Conservation (phyloP, 306 rosid genomes). For the Lablab purpureus region DNA sequence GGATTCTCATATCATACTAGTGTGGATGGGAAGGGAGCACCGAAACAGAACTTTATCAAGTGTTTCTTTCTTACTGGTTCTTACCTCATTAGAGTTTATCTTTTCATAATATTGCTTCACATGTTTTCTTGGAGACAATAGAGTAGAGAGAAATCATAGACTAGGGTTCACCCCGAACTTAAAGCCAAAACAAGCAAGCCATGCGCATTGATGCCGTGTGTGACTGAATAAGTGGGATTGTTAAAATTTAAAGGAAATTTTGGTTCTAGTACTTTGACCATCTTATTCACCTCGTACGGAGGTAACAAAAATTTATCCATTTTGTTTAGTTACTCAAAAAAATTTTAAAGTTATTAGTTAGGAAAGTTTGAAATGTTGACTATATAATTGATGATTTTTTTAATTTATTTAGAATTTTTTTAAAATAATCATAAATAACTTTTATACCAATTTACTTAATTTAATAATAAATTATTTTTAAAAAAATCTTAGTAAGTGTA, state of each 20-base stretch:
- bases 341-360: too few relatives aligned
- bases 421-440: too few relatives aligned
- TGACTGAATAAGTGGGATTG: neutral
- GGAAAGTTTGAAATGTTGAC: too few relatives aligned
- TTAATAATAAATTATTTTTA: too few relatives aligned
- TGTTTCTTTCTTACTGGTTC: neutral
- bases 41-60: neutral
- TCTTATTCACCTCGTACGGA: neutral
- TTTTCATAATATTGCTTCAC: conserved; percentile 14
- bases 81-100: conserved; percentile 18
- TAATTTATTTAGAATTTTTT: too few relatives aligned
- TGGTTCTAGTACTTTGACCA: neutral
- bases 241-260: too few relatives aligned
- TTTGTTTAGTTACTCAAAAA: neutral
- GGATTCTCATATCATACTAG: neutral
- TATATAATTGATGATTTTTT: too few relatives aligned
- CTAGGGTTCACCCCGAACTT: neutral
- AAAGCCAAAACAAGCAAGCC: neutral
- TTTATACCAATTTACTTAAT: too few relatives aligned
- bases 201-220: conserved; percentile 11
- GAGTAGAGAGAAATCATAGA: conserved; percentile 8
- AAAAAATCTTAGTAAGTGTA: too few relatives aligned
- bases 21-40: neutral
- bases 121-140: neutral
- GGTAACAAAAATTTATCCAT: neutral